Percentiles rank a stretch among this genome's conserved stretches.
These are phyloP conservation scores for Cryphonectria radicalis DNA, from an alignment of 2,329 filamentous ascomycete genomes.

Conservation along the genomic window DNA sequence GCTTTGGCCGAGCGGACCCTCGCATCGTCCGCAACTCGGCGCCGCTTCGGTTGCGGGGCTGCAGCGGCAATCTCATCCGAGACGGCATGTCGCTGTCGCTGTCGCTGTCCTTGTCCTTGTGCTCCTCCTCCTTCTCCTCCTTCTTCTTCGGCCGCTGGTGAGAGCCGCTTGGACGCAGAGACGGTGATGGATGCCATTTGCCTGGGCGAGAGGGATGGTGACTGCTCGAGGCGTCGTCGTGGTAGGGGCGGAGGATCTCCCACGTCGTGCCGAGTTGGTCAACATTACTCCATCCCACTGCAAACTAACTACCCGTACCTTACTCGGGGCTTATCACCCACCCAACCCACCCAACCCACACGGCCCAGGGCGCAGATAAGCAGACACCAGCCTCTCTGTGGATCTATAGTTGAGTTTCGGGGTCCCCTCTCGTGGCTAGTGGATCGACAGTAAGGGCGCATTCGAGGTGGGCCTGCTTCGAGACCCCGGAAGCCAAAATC, in stretches of 20 bases:
- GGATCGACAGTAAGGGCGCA: constrained; percentile 8
- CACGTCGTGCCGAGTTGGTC: not conserved
- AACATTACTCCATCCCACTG: not conserved
- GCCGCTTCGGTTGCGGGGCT: constrained; percentile 27
- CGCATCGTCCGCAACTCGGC: constrained; percentile 27
- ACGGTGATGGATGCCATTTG: constrained; percentile 21
- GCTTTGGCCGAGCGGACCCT: constrained; percentile 27
- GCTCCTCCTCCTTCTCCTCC: not conserved
- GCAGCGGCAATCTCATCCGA: not conserved
- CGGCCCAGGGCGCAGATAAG: constrained; percentile 18
- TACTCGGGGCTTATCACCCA: constrained; percentile 16
- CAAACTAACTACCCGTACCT: not conserved
- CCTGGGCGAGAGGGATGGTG: not conserved
- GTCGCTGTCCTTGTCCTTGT: not conserved
- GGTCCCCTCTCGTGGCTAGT: constrained; percentile 28
- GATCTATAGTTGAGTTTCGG: constrained; percentile 10
- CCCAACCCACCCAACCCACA: not conserved
- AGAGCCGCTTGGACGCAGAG: constrained; percentile 18
- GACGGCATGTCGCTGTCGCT: not conserved
- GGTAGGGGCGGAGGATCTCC: not conserved
- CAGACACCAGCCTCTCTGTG: constrained; percentile 15
- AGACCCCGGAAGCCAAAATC: constrained; percentile 3
- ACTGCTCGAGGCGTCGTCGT: not conserved
- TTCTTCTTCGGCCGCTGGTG: constrained; percentile 15
- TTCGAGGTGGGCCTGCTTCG: not conserved